phyloP scores from a whole-genome alignment of 1,284 basidiomycete genomes.

The Lignosus rhinocerotis region DNA sequence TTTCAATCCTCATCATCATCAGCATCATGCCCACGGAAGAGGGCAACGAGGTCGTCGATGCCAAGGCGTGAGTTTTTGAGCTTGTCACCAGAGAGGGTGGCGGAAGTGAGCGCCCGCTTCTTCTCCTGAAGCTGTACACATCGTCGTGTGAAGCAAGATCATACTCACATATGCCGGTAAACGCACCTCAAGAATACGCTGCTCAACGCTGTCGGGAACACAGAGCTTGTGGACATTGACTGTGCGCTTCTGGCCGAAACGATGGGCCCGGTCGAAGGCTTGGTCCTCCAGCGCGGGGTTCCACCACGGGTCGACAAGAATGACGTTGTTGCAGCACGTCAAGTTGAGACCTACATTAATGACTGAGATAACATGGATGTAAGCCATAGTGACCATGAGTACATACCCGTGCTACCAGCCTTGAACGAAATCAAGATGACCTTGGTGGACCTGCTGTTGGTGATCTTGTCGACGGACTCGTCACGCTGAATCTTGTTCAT shows the following conservation, averaged over 20 bases:
- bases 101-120: conserved; percentile 83
- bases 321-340: conserved; percentile 93
- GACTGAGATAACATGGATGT: neutral
- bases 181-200: conserved; percentile 73
- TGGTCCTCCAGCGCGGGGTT: conserved; percentile 91
- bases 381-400: conserved; percentile 2
- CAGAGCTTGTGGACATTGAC: conserved; percentile 95
- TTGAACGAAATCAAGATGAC: conserved; percentile 97
- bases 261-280: conserved; percentile 66
- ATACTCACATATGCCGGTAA: neutral
- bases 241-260: conserved; percentile 74
- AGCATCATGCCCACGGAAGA: conserved; percentile 63
- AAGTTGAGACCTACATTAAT: conserved; percentile 75
- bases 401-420: conserved; percentile 82
- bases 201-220: conserved; percentile 87
- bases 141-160: neutral
- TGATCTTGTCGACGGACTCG: conserved; percentile 73
- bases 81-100: conserved; percentile 87
- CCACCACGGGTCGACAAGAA: conserved; percentile 95
- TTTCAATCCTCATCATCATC: conserved; percentile 47
- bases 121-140: conserved; percentile 70
- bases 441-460: conserved; percentile 52
- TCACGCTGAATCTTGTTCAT: conserved; percentile 82
- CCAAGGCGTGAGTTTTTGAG: conserved; percentile 85
- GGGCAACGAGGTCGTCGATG: conserved; percentile 79